These are phyloP conservation scores for Microthyrium microscopicum DNA, from an alignment of 2,329 filamentous ascomycete genomes.

Conservation along the genomic window DNA sequence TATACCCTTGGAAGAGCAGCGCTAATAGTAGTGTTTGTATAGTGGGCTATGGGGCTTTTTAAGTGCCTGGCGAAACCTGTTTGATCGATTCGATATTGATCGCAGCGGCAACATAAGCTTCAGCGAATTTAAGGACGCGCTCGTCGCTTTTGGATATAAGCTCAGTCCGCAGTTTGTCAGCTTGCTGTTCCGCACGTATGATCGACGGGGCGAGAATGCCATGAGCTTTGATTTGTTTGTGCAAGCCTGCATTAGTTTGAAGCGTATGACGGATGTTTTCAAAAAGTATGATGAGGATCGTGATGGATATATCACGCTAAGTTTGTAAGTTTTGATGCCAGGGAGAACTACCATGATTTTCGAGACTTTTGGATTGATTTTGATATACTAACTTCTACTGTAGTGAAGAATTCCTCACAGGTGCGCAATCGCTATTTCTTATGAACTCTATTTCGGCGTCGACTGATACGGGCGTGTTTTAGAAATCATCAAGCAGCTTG, in stretches of 20 bases:
- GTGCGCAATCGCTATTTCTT: slow-evolving; percentile 37
- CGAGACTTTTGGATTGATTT: slow-evolving; percentile 1
- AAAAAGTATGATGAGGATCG: slow-evolving; percentile 97
- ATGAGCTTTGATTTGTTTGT: slow-evolving; percentile 80
- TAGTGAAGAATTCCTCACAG: slow-evolving; percentile 37
- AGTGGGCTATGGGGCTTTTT: slow-evolving; percentile 86
- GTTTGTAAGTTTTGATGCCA: slow-evolving; percentile 29
- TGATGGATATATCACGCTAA: slow-evolving; percentile 59
- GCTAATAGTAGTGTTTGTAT: too few species aligned
- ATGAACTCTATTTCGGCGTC: slow-evolving; percentile 34
- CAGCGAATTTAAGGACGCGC: slow-evolving; percentile 73
- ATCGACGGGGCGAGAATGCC: slow-evolving; percentile 34
- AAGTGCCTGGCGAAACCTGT: slow-evolving; percentile 81
- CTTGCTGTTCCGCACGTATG: slow-evolving; percentile 76
- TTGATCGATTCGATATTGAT: slow-evolving; percentile 89
- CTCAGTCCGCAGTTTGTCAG: slow-evolving; percentile 71
- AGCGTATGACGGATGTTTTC: slow-evolving; percentile 98
- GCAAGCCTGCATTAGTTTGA: slow-evolving; percentile 88
- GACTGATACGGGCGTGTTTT: slow-evolving; percentile 36
- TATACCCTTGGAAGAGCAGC: too few species aligned
- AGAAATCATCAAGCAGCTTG: slow-evolving; percentile 19
- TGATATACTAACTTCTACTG: neutral
- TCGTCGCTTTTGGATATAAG: slow-evolving; percentile 83
- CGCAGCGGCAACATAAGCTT: slow-evolving; percentile 72
- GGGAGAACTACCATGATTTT: neutral